Base-by-base conservation (phyloP, 2,329 filamentous ascomycete species). In the Exophiala aquamarina region DNA sequence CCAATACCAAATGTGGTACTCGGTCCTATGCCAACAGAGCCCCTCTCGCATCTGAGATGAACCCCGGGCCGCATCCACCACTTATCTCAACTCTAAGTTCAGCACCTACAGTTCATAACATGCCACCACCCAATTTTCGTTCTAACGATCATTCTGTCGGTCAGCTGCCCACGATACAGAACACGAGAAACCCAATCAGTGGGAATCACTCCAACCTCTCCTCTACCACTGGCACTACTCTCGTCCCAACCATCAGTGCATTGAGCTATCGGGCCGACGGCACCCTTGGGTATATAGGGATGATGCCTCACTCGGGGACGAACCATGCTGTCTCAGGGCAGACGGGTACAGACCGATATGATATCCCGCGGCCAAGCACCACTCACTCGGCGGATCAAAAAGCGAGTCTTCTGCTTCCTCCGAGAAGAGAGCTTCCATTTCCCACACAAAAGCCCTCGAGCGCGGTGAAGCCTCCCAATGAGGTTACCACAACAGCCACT, bases 391-490 rank as follows among this genome's bases (percentile, higher is more conserved):
- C n/a, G n/a, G n/a, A n/a, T n/a, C n/a, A n/a, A n/a, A n/a, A n/a
- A n/a, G n/a, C n/a, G n/a, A 31, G 23, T 17, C 38, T 50, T 9
- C 23, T 11, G 41, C 59, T 73, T n/a, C 71, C 71, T 13, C 71
- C 71, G 15, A 70, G 63, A 49, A 54, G 71, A 50, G 60, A 66
- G 13, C 61, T 74, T 0, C 71, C 71, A 2, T 74, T 73, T 45
- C 43, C 59, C 19, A 61, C 44, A 58, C 59, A 15, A 54, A 44
- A 13, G 29, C 52, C 20, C 63, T n/a, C n/a, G n/a, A n/a, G n/a
- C n/a, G n/a, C n/a, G n/a, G n/a, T n/a, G n/a, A n/a, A n/a, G n/a
- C n/a, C n/a, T n/a, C n/a, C n/a, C n/a, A n/a, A n/a, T n/a, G n/a
- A n/a, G n/a, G n/a, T n/a, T n/a, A n/a, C n/a, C n/a, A n/a, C n/a